phyloP scores from a whole-genome alignment of 192 early-diverging fungal genomes.

The Backusella luteola region DNA sequence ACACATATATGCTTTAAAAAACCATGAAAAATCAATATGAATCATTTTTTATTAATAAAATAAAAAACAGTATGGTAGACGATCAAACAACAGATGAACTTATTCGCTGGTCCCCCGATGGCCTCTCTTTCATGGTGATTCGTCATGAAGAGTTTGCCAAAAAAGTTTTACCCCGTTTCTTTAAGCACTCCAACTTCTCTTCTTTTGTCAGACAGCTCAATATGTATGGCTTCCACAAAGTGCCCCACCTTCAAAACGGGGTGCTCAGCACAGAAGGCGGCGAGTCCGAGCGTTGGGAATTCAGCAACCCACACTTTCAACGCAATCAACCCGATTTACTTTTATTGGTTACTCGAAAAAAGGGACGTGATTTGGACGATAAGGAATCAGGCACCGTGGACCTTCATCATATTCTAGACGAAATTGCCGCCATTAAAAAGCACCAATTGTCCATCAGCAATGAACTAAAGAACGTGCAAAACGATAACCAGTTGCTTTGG shows the following conservation, averaged over 20 bases:
- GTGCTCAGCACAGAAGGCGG: slow-evolving; percentile 66
- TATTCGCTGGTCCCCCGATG: slow-evolving; percentile 88
- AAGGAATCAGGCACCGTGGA: slow-evolving; percentile 57
- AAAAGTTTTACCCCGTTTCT: slow-evolving; percentile 75
- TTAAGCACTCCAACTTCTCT: slow-evolving; percentile 91
- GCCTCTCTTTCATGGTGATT: slow-evolving; percentile 81
- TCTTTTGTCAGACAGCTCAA: slow-evolving; percentile 91
- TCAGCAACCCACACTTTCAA: slow-evolving; percentile 86
- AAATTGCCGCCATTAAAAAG: slow-evolving; percentile 87
- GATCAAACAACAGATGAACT: slow-evolving; percentile 80
- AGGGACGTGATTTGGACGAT: slow-evolving; percentile 45
- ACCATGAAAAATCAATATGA: not conserved
- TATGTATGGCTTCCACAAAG: slow-evolving; percentile 98
- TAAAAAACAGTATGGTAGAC: slow-evolving; percentile 77
- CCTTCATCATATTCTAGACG: slow-evolving; percentile 60
- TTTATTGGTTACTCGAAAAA: slow-evolving; percentile 84
- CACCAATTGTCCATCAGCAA: slow-evolving; percentile 89
- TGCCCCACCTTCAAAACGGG: slow-evolving; percentile 89
- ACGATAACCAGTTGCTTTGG: slow-evolving; percentile 90
- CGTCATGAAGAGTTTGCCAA: slow-evolving; percentile 33
- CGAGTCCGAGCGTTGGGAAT: slow-evolving; percentile 86
- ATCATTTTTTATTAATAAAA: not conserved
- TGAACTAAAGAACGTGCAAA: slow-evolving; percentile 85
- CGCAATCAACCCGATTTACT: slow-evolving; percentile 88
- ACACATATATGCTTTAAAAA: not conserved